phyloP scores from a whole-genome alignment of 1,139 yeast species.

The Suhomyces terraborum region DNA sequence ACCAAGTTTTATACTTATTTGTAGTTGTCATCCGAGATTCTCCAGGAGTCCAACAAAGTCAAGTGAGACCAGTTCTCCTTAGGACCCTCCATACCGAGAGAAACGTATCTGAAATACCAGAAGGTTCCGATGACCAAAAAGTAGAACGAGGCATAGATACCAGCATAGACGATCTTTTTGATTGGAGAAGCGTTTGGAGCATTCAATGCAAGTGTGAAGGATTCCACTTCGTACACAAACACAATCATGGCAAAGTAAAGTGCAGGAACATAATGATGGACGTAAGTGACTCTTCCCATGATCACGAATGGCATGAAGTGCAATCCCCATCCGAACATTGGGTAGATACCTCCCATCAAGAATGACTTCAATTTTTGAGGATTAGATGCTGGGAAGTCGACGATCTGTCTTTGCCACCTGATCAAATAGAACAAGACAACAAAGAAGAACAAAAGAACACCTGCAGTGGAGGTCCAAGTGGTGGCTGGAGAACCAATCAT shows the following conservation, averaged over 20 bases:
- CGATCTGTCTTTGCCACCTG: conserved; percentile 92
- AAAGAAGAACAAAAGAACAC: conserved; percentile 62
- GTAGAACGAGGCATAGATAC: conserved; percentile 48
- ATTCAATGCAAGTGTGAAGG: conserved; percentile 49
- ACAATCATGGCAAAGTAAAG: conserved; percentile 91
- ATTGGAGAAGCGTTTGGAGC: conserved; percentile 26
- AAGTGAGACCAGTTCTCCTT: conserved; percentile 66
- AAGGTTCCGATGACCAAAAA: conserved; percentile 65
- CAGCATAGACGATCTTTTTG: conserved; percentile 30
- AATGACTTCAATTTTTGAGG: conserved; percentile 37
- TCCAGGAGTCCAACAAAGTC: conserved; percentile 79
- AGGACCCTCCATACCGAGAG: conserved; percentile 92
- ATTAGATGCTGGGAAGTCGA: conserved; percentile 56
- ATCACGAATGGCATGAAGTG: conserved; percentile 88
- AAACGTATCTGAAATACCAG: conserved; percentile 71
- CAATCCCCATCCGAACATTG: conserved; percentile 93
- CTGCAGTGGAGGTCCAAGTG: conserved; percentile 86
- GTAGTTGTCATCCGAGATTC: conserved; percentile 43
- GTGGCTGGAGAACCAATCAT: conserved; percentile 92
- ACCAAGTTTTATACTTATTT: conserved; percentile 10
- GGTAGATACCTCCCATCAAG: conserved; percentile 83
- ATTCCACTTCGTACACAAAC: conserved; percentile 73
- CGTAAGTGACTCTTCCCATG: conserved; percentile 97
- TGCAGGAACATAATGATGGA: conserved; percentile 97
- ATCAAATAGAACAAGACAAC: conserved; percentile 60